These are phyloP conservation scores for Neurospora hispaniola DNA, from an alignment of 495 filamentous ascomycete genomes.

Conservation along the genomic window DNA sequence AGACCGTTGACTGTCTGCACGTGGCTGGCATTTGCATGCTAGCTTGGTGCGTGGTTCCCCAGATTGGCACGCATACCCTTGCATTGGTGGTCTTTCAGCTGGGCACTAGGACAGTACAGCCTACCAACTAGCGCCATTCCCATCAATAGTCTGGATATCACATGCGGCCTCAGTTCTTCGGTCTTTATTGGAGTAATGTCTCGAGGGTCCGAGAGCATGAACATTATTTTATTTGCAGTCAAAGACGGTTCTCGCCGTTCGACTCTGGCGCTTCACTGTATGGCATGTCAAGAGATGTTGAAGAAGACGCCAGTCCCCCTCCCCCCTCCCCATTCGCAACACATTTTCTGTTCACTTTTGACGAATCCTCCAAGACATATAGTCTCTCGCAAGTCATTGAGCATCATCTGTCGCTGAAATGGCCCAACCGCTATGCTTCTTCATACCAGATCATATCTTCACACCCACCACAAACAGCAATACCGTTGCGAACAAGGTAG, in stretches of 20 bases:
- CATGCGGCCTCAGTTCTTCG: neutral
- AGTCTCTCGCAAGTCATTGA: neutral
- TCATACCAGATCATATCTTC: neutral
- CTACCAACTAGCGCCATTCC: neutral
- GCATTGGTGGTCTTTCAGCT: neutral
- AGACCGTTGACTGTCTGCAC: neutral
- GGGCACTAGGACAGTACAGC: neutral
- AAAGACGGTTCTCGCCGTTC: neutral
- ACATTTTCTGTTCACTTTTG: neutral
- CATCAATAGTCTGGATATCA: neutral
- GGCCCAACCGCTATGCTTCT: neutral
- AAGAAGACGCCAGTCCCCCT: neutral
- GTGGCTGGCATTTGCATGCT: neutral
- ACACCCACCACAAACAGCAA: neutral
- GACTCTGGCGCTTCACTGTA: neutral
- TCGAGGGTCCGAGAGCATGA: neutral
- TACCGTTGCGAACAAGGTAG: neutral
- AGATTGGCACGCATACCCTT: neutral
- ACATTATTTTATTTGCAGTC: neutral
- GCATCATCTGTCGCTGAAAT: neutral
- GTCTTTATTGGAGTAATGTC: neutral
- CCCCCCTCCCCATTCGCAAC: neutral
- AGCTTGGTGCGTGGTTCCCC: neutral
- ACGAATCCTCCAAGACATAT: neutral
- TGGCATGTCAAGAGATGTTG: neutral